Evolutionary conservation across 495 filamentous ascomycete genomes (phyloP).

Genomic region (Penicillium fimorum): DNA sequence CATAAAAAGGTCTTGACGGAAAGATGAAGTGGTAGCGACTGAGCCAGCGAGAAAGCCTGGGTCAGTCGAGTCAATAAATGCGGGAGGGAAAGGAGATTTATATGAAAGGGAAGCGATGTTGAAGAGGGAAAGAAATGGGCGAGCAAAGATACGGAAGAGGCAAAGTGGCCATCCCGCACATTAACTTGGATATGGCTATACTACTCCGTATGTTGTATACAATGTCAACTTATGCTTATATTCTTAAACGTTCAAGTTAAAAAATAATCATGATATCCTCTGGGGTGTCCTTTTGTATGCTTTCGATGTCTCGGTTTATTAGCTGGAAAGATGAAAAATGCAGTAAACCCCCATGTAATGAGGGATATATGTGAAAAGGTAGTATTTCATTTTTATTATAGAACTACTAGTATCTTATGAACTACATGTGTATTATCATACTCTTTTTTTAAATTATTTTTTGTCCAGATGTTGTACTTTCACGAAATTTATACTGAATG

Average conservation of each 20-base stretch:
- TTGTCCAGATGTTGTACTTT: neutral
- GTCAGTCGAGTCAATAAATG: conserved; percentile 36
- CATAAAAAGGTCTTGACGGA: conserved; percentile 72
- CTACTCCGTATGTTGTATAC: too few species aligned
- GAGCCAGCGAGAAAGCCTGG: conserved; percentile 56
- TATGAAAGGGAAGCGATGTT: conserved; percentile 10
- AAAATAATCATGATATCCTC: too few species aligned
- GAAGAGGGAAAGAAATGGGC: conserved; percentile 15
- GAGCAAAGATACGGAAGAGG: conserved; percentile 14
- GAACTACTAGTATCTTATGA: neutral
- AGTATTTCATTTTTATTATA: too few species aligned
- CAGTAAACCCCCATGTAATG: too few species aligned
- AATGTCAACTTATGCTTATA: too few species aligned
- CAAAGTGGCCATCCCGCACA: conserved; percentile 20
- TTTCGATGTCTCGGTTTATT: too few species aligned
- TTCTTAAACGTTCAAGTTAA: too few species aligned
- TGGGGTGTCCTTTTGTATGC: too few species aligned
- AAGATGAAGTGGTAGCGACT: conserved; percentile 54
- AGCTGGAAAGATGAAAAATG: too few species aligned
- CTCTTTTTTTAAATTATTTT: neutral
- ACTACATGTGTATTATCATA: too few species aligned
- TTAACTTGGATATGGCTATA: neutral
- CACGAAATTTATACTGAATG: neutral
- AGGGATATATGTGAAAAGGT: too few species aligned
- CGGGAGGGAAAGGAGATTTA: conserved; percentile 12